These are phyloP conservation scores for Zymoseptoria tritici DNA, from an alignment of 2,329 filamentous ascomycete species.

Conservation along the genomic window DNA sequence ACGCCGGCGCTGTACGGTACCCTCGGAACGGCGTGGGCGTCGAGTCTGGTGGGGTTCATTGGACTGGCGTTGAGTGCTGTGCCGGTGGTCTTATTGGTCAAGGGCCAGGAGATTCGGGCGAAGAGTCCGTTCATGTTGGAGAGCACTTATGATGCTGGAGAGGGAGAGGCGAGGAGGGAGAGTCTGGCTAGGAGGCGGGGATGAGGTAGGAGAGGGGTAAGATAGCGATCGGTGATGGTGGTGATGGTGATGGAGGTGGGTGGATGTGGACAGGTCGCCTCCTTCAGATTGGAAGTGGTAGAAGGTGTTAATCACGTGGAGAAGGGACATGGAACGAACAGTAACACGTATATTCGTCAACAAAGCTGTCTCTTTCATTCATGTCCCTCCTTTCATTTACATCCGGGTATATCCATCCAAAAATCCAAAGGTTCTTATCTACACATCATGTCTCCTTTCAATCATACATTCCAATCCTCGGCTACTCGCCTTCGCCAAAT, in stretches of 20 bases:
- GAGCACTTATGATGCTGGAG: conserved; percentile 21
- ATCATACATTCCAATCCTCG: not conserved
- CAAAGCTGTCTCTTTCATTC: too few species aligned
- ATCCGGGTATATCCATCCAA: too few species aligned
- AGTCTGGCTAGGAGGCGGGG: conserved; percentile 8
- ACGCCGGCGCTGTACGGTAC: conserved; percentile 38
- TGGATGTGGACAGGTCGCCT: not conserved
- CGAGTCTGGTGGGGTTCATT: conserved; percentile 37
- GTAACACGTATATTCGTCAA: too few species aligned
- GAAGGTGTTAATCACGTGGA: not conserved
- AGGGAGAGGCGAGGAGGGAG: conserved; percentile 14
- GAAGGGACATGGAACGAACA: too few species aligned
- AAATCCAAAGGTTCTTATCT: too few species aligned
- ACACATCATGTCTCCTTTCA: too few species aligned
- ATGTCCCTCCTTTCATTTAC: too few species aligned
- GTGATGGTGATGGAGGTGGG: not conserved
- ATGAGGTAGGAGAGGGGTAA: conserved; percentile 1
- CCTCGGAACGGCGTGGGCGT: conserved; percentile 42
- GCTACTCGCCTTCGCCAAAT: not conserved
- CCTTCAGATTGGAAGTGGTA: not conserved
- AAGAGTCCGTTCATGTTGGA: conserved; percentile 26
- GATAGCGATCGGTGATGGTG: not conserved
- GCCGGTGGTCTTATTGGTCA: conserved; percentile 33
- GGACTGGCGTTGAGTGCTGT: conserved; percentile 35
- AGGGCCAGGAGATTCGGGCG: conserved; percentile 22